A percentile compares a stretch with the other conserved stretches of the same genome.
These are phyloP conservation scores for Lumnitzera racemosa DNA, from an alignment of 345 rosid species.

Conservation along the genomic window DNA sequence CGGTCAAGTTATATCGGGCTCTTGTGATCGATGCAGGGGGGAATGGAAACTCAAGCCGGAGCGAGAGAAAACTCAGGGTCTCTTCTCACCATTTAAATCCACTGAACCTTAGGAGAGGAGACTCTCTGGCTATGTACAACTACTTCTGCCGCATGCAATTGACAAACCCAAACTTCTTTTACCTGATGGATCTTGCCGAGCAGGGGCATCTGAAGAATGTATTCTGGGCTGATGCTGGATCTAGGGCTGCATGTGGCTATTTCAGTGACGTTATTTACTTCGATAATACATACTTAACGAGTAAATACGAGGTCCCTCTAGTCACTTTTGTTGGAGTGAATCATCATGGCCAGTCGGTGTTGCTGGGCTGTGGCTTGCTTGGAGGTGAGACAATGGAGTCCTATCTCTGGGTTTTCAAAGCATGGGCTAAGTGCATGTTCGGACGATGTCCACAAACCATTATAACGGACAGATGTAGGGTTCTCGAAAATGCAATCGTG, in stretches of 20 bases:
- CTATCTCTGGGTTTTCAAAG: conserved; percentile 21
- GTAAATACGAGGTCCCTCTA: conserved; percentile 25
- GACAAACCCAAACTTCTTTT: conserved; percentile 24
- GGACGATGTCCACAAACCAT: conserved; percentile 19
- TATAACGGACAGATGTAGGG: conserved; percentile 14
- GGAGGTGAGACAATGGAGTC: conserved; percentile 17
- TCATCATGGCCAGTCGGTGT: conserved; percentile 24
- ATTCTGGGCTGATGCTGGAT: conserved; percentile 32
- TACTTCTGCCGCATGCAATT: conserved; percentile 29
- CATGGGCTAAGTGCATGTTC: conserved; percentile 22
- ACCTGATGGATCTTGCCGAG: conserved; percentile 24
- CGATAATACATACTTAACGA: conserved; percentile 15
- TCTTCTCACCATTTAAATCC: conserved; percentile 12
- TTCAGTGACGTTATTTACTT: conserved; percentile 20
- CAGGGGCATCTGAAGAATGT: conserved; percentile 22
- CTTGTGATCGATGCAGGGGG: conserved; percentile 14
- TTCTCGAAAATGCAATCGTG: conserved; percentile 9
- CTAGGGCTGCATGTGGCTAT: conserved; percentile 16
- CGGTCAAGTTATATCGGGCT: conserved; percentile 22
- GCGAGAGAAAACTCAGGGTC: conserved; percentile 7
- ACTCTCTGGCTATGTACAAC: conserved; percentile 18
- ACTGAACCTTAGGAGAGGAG: conserved; percentile 20
- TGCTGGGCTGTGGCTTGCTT: conserved; percentile 27
- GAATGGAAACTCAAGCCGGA: conserved; percentile 2
- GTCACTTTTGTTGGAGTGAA: conserved; percentile 22